phyloP scores from a whole-genome alignment of 169 alveolate species.

The Pseudocohnilembus persalinus region DNA sequence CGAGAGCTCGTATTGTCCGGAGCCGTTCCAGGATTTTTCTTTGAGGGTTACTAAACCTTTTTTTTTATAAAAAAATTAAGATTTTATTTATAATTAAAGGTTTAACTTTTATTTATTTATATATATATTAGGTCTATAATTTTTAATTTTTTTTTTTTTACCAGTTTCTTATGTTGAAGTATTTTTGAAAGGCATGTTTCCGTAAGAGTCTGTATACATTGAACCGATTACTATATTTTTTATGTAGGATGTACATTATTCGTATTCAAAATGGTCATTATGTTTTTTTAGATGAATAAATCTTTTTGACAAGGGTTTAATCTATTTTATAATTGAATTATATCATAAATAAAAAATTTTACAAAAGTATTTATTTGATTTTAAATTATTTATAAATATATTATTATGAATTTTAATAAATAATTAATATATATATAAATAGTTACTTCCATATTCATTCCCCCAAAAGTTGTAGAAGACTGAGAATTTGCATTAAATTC shows the following conservation, averaged over 20 bases:
- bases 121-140: neutral
- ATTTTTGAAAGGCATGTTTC: conserved; percentile 35
- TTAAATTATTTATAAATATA: too few relatives aligned
- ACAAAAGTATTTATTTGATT: too few relatives aligned
- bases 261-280: conserved; percentile 21
- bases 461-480: conserved; percentile 35
- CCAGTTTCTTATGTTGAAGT: conserved; percentile 37
- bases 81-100: neutral
- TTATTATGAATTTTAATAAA: too few relatives aligned
- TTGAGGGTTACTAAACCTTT: too few relatives aligned
- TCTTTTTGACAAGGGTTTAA: conserved; percentile 24
- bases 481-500: conserved; percentile 56
- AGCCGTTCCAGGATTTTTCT: conserved; percentile 21
- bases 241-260: conserved; percentile 34
- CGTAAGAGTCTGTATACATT: conserved; percentile 35
- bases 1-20: conserved; percentile 24
- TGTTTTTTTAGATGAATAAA: conserved; percentile 20
- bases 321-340: neutral
- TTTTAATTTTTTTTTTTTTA: neutral
- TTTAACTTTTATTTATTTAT: too few relatives aligned
- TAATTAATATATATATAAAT: too few relatives aligned
- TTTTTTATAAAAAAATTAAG: conserved; percentile 15
- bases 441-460: conserved; percentile 19
- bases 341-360: too few relatives aligned
- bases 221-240: conserved; percentile 36